Evolutionary conservation across 2,329 filamentous ascomycete genomes (phyloP).

Genomic region (Colletotrichum agaves): DNA sequence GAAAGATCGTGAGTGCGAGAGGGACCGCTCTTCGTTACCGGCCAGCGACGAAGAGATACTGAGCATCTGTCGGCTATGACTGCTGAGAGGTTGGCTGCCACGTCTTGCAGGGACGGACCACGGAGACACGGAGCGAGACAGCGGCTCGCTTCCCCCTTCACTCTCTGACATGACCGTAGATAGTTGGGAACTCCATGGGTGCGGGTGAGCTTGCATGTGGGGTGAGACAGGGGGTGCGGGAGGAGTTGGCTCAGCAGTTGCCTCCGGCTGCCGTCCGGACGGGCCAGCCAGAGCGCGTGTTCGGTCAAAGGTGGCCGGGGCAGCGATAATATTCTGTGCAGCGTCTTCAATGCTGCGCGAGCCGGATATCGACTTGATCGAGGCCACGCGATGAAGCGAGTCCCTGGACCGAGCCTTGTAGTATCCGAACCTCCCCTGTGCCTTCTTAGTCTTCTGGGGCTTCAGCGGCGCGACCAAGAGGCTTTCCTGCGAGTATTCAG

Average conservation of each 20-base stretch:
- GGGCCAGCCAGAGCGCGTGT: conserved; percentile 46
- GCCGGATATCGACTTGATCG: conserved; percentile 66
- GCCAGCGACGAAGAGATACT: conserved; percentile 67
- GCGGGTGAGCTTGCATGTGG: conserved; percentile 60
- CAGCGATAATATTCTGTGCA: conserved; percentile 50
- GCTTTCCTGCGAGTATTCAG: conserved; percentile 70
- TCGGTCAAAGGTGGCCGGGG: conserved; percentile 53
- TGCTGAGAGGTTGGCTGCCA: conserved; percentile 61
- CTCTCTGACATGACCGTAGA: conserved; percentile 73
- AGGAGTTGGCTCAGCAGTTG: conserved; percentile 42
- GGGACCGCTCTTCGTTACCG: conserved; percentile 53
- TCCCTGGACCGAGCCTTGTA: conserved; percentile 64
- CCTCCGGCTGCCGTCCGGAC: conserved; percentile 43
- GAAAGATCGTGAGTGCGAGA: conserved; percentile 53
- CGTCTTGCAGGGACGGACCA: conserved; percentile 56
- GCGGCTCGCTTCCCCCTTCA: conserved; percentile 62
- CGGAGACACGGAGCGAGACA: conserved; percentile 60
- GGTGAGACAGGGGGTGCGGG: conserved; percentile 12
- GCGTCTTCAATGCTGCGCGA: conserved; percentile 63
- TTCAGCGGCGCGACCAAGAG: conserved; percentile 66
- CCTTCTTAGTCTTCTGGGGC: conserved; percentile 57
- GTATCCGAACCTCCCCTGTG: conserved; percentile 60
- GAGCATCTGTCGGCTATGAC: conserved; percentile 64
- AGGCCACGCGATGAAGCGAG: conserved; percentile 60
- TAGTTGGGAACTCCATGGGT: conserved; percentile 72